Conservation (phyloP, 1,139 yeast genomes). For the Pichia inconspicua region DNA sequence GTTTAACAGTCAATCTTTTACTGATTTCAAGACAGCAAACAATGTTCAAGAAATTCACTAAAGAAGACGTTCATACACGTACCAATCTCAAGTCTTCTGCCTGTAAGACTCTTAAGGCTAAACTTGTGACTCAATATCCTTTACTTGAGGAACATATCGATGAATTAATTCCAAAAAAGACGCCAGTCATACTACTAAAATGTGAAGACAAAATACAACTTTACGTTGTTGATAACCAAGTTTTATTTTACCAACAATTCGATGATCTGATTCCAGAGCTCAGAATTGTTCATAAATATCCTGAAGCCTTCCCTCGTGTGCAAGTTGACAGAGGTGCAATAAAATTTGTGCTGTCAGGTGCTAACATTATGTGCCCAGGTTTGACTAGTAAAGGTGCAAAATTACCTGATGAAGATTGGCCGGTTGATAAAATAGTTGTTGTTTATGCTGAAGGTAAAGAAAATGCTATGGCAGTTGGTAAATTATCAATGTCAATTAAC, state of each 20-base stretch:
- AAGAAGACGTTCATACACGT: conserved; percentile 82
- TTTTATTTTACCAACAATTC: conserved; percentile 74
- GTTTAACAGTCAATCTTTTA: neutral
- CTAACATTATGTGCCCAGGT: conserved; percentile 97
- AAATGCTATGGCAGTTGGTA: conserved; percentile 83
- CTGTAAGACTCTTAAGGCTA: conserved; percentile 73
- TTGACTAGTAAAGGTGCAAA: conserved; percentile 84
- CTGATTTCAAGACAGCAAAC: neutral
- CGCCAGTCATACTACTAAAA: conserved; percentile 74
- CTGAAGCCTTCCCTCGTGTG: conserved; percentile 74
- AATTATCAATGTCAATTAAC: conserved; percentile 78
- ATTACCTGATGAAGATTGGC: conserved; percentile 64
- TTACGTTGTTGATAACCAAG: conserved; percentile 66
- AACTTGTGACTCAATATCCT: conserved; percentile 66
- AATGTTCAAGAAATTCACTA: conserved; percentile 66
- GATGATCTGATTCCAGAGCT: conserved; percentile 78
- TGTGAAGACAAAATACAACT: conserved; percentile 85
- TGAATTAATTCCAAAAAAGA: conserved; percentile 80
- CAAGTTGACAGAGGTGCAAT: conserved; percentile 96
- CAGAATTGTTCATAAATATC: conserved; percentile 72
- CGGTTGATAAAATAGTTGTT: conserved; percentile 63
- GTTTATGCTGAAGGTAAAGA: conserved; percentile 93
- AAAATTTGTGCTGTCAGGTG: conserved; percentile 88
- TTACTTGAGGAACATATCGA: conserved; percentile 68
- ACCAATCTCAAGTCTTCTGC: conserved; percentile 90